Evolutionary conservation across 495 filamentous ascomycete species (phyloP), one percentile per base, ranked within the genome.

Genomic region (Podospora pseudopauciseta): DNA sequence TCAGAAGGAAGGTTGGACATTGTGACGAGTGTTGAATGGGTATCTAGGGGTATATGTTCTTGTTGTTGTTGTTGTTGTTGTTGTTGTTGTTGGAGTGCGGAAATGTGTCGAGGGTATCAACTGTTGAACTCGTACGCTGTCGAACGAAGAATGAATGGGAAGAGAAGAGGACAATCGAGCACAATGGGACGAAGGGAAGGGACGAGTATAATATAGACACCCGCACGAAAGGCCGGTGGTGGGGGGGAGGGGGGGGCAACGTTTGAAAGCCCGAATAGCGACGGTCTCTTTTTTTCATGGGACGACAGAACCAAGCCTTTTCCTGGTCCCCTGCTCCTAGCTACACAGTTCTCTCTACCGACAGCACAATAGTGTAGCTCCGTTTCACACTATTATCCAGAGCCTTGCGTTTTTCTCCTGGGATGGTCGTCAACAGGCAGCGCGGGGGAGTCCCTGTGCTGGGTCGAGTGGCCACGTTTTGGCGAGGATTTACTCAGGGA

Each of bases 1-100:
- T 99, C 95, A 66, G 81, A 80, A 63, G 92, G 87, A 75, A 94
- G 84, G 86, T 96, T 90, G 67, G 92, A 91, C 92, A 97, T 96
- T 73, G 44, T 84, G 74, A 65, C 67, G 30, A 63, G 53, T 66
- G 60, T 64, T 58, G 60, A 59, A 58, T 61, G 60, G 39, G 63
- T 63, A 44, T 71, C 34, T 56, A 34, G 54, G 59, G 60, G 56
- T 16, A 18, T 15, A 49, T 44, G 64, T 23, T 23, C 23, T 39
- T 39, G 6, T 39, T 39, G 34, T 5, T 11, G 32, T 5, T 39
- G 60, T 34, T 27, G 58, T 23, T 23, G 0, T 39, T 39, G 6
- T 39, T 39, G 34, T 5, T 11, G 34, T 5, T 39, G 60, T 39
- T 27, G 59, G 64, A 66, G 64, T 56, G 54, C 64, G 53, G 49